Percentiles rank a stretch among this genome's conserved stretches.
Evolutionary conservation across 495 filamentous ascomycete genomes (phyloP).

Genomic region (Hypomontagnella monticulosa): DNA sequence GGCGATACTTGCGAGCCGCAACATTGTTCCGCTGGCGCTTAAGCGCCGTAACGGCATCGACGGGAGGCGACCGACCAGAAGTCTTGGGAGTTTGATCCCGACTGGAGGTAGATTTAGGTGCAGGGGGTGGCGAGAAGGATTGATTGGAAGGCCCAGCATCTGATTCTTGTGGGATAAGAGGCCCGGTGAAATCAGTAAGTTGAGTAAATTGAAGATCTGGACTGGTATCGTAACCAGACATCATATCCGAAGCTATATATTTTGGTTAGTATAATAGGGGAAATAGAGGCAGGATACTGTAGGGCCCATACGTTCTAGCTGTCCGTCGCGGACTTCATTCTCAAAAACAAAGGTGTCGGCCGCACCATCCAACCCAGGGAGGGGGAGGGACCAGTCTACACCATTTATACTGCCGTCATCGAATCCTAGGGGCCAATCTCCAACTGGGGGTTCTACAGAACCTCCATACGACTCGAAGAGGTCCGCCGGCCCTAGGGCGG

Average conservation of each 20-base stretch:
- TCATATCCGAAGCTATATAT: constrained; percentile 20
- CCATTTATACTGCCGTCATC: constrained; percentile 24
- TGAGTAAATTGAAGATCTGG: constrained; percentile 35
- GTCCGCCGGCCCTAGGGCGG: constrained; percentile 45
- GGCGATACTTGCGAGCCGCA: constrained; percentile 75
- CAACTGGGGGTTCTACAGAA: constrained; percentile 26
- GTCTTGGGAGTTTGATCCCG: constrained; percentile 19
- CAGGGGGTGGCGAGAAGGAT: constrained; percentile 29
- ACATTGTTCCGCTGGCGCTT: constrained; percentile 76
- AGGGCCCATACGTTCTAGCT: constrained; percentile 43
- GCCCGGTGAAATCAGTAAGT: constrained; percentile 3
- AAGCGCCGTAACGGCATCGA: constrained; percentile 40
- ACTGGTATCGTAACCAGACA: constrained; percentile 30
- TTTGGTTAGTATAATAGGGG: constrained; percentile 3
- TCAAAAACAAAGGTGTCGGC: constrained; percentile 37
- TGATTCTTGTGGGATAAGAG: constrained; percentile 17
- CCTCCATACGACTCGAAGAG: constrained; percentile 45
- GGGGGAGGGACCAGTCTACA: constrained; percentile 43
- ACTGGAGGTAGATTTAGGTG: constrained; percentile 31
- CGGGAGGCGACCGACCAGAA: constrained; percentile 36
- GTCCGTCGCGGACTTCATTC: constrained; percentile 33
- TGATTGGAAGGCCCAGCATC: constrained; percentile 25
- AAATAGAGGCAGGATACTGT: constrained; percentile 11
- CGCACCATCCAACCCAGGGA: constrained; percentile 38
- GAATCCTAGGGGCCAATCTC: constrained; percentile 43